Evolutionary conservation across 164 flowering plant species (phyloP).

Genomic region (Chloranthus sessilifolius): DNA sequence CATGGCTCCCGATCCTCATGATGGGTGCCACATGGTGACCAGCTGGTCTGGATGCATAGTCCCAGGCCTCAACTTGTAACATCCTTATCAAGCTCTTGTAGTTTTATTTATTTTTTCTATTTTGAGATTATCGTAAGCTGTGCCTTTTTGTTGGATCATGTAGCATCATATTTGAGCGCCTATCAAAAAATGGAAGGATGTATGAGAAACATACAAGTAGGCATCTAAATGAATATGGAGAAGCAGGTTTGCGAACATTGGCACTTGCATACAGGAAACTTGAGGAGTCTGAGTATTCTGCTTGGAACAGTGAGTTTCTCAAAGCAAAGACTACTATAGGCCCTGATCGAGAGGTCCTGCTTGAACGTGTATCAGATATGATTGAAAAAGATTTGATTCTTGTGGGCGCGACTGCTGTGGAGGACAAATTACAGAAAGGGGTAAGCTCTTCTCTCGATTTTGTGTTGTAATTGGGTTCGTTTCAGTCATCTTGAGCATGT

Average conservation of each 20-base stretch:
- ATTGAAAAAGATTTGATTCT: constrained; percentile 84
- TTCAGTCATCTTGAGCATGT: not conserved
- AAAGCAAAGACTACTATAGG: constrained; percentile 76
- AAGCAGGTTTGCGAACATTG: constrained; percentile 82
- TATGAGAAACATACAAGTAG: constrained; percentile 61
- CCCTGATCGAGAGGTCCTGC: constrained; percentile 71
- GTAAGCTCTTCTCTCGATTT: constrained; percentile 25
- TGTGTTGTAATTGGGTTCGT: not conserved
- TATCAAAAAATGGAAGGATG: constrained; percentile 65
- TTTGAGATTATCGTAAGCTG: too few species aligned
- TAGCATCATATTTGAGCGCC: constrained; percentile 87
- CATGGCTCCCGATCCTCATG: too few species aligned
- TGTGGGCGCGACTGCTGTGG: constrained; percentile 93
- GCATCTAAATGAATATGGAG: constrained; percentile 89
- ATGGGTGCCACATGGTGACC: too few species aligned
- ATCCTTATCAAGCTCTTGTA: too few species aligned
- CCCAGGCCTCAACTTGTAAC: too few species aligned
- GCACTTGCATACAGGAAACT: constrained; percentile 82
- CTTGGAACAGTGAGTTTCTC: constrained; percentile 73
- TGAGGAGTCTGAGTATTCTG: constrained; percentile 64
- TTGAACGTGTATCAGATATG: constrained; percentile 64
- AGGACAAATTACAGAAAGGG: constrained; percentile 93
- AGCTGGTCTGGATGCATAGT: too few species aligned
- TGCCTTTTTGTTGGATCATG: too few species aligned
- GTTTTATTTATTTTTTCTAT: too few species aligned